A percentile compares a stretch with the other conserved stretches of the same genome.
Conservation (phyloP, 306 rosid genomes). For the Betula pendula region DNA sequence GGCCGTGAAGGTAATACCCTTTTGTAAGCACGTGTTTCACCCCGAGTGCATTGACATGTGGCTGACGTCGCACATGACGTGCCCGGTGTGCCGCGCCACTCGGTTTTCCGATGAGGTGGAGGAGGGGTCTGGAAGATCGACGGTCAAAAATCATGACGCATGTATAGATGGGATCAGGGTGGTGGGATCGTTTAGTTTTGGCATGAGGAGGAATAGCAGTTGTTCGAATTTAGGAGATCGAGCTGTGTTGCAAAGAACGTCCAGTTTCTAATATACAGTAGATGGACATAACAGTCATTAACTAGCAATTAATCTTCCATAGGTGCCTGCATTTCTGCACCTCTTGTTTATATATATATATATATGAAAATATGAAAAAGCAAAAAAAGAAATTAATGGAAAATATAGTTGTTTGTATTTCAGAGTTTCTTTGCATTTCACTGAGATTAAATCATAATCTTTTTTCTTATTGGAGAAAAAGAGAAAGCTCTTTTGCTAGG, state of each 20-base stretch:
- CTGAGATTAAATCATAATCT: too few relatives aligned
- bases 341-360: too few relatives aligned
- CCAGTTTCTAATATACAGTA: background rate
- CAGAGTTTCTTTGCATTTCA: too few relatives aligned
- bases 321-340: too few relatives aligned
- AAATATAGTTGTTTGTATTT: too few relatives aligned
- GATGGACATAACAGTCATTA: background rate
- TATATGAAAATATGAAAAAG: too few relatives aligned
- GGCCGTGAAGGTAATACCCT: constrained; percentile 39
- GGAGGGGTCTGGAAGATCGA: background rate
- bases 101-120: background rate
- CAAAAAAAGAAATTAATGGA: too few relatives aligned
- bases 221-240: background rate
- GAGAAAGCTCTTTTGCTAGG: too few relatives aligned
- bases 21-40: constrained; percentile 63
- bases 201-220: background rate
- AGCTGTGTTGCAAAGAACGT: background rate
- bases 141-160: constrained; percentile 4
- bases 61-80: constrained; percentile 47
- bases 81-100: constrained; percentile 55
- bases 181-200: background rate
- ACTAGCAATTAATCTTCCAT: too few relatives aligned
- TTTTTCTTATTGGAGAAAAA: too few relatives aligned
- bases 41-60: constrained; percentile 52
- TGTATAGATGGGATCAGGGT: background rate